Base-by-base conservation (phyloP, 768 basidiomycete species). In the Leccinum aurantiacum region DNA sequence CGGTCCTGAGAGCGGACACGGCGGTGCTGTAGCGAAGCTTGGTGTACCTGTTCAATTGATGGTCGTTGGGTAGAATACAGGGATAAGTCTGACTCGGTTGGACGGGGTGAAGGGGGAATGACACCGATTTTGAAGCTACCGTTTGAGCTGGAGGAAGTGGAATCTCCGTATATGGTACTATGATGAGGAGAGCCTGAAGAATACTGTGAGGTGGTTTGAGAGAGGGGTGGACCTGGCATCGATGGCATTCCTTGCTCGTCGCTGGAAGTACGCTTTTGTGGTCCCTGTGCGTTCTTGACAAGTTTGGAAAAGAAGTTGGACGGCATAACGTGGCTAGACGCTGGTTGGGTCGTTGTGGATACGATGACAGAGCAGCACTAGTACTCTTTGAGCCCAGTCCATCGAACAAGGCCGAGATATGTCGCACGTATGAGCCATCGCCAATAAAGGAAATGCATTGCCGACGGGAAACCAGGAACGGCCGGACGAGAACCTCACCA, bases 1-100 rank as follows among this genome's bases (percentile, higher is more conserved):
- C 70, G 64, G 33, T 73, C 72, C 53, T 75, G 72, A 3, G 74
- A 74, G 25, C 72, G 72, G 9, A 69, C 54, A 19, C 74, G 72
- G 6, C 64, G 63, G 54, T 73, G 71, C 15, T 71, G 72, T 4
- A 61, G 47, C 2, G 61, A 47, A 5, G 64, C 62, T 31, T 63
- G 55, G 41, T 63, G 62, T 22, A 56, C 38, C 53, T 67, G 59
- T 49, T 73, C 71, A 25, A 62, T 56, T 38, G 63, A 60, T 1
- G 66, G 59, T 46, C 3, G 58, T 8, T 53, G 24, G 11, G 14
- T 37, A 27, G 55, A 31, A 17, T 57, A 51, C 8, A 51, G 14
- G 10, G 60, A 65, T 37, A 61, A 13, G 50, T 70, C 71, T 6
- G 69, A 64, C 7, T 61, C 59, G 3, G 65, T 66, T 15, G 48